phyloP scores from a whole-genome alignment of 352 stramenopile genomes.

The Stramenopiles sp. region DNA sequence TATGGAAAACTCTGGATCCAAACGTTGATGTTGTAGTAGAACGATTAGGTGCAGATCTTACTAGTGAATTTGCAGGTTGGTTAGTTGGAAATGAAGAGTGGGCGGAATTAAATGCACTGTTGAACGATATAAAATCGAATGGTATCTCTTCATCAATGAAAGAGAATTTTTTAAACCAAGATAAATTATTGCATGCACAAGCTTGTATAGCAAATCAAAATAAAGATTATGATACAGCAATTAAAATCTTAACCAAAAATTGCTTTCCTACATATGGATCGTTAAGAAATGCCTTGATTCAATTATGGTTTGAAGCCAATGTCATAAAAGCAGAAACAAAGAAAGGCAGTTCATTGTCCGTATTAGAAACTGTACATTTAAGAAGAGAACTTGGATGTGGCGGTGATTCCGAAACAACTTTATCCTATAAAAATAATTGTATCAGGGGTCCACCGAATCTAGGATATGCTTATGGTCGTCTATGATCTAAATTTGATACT shows the following conservation, averaged over 20 bases:
- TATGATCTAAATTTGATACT: neutral
- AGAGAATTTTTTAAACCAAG: slow-evolving; percentile 5
- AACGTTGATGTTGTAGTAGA: neutral
- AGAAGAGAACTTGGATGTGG: neutral
- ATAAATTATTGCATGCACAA: slow-evolving; percentile 13
- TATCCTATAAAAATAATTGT: neutral
- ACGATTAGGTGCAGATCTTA: slow-evolving; percentile 10
- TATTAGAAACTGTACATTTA: slow-evolving; percentile 9
- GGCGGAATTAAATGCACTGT: neutral
- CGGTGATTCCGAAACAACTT: neutral
- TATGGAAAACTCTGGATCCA: neutral
- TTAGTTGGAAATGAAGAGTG: slow-evolving; percentile 4
- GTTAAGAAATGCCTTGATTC: slow-evolving; percentile 11
- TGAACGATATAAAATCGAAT: neutral
- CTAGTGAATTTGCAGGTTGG: slow-evolving; percentile 12
- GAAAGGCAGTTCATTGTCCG: slow-evolving; percentile 3
- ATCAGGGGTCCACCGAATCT: neutral
- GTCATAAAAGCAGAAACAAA: neutral
- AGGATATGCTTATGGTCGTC: neutral
- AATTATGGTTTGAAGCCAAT: slow-evolving; percentile 9
- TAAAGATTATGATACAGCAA: neutral
- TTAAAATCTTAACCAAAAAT: neutral
- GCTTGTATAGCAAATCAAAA: neutral
- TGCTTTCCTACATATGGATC: slow-evolving; percentile 17
- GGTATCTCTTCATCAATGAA: neutral